Conservation (phyloP, 2,329 filamentous ascomycete genomes). For the Trichoderma hamatum region DNA sequence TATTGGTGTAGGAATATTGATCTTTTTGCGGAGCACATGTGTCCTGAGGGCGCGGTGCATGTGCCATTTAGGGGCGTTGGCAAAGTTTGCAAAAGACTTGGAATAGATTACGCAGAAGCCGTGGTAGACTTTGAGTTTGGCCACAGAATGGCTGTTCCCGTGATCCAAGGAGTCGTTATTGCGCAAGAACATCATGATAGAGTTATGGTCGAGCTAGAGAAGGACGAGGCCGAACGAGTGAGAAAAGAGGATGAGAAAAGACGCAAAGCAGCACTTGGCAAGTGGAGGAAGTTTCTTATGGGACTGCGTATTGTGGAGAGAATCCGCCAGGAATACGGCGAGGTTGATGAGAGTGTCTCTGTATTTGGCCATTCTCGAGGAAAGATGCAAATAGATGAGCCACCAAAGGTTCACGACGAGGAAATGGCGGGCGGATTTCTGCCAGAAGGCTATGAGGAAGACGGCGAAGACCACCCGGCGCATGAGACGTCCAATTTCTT, state of each 20-base stretch:
- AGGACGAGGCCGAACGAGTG: constrained; percentile 72
- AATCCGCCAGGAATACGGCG: constrained; percentile 75
- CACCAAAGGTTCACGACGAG: constrained; percentile 44
- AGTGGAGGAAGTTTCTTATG: constrained; percentile 87
- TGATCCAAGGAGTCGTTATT: constrained; percentile 87
- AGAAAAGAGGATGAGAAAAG: constrained; percentile 85
- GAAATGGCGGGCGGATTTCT: constrained; percentile 65
- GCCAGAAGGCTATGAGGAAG: constrained; percentile 57
- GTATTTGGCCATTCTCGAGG: constrained; percentile 56
- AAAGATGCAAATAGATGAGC: constrained; percentile 25
- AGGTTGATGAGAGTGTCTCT: constrained; percentile 56
- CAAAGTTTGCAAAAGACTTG: constrained; percentile 79
- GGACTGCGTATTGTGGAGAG: constrained; percentile 81
- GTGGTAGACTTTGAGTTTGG: constrained; percentile 97
- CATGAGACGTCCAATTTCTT: constrained; percentile 52
- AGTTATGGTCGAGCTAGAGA: constrained; percentile 77
- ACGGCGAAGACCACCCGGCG: constrained; percentile 38
- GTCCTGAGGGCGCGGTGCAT: constrained; percentile 80
- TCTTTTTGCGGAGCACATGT: constrained; percentile 91
- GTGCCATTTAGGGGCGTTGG: constrained; percentile 77
- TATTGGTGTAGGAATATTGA: constrained; percentile 72
- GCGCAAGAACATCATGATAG: constrained; percentile 75
- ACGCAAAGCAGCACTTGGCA: constrained; percentile 69
- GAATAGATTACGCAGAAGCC: constrained; percentile 89
- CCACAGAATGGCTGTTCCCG: constrained; percentile 87